Evolutionary conservation across 1,139 yeast genomes (phyloP).

Genomic region (Debaryomyces sp.): DNA sequence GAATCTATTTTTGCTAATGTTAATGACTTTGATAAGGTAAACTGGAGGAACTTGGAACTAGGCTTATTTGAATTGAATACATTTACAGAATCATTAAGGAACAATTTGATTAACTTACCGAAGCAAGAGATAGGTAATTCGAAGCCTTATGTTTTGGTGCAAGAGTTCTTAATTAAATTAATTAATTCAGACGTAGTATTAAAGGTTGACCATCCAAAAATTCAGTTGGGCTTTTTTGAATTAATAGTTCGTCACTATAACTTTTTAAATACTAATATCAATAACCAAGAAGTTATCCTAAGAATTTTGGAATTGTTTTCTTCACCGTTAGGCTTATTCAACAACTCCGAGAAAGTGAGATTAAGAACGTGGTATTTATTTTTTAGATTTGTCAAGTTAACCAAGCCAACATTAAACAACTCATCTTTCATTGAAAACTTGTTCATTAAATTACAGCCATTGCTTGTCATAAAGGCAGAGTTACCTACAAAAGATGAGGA

Average conservation of each 20-base stretch:
- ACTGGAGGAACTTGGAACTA: conserved; percentile 85
- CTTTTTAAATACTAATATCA: conserved; percentile 52
- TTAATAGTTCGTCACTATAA: conserved; percentile 77
- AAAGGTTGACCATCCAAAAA: conserved; percentile 68
- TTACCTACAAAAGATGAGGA: conserved; percentile 55
- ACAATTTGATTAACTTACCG: conserved; percentile 68
- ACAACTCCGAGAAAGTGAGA: conserved; percentile 69
- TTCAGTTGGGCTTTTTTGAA: conserved; percentile 83
- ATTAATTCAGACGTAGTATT: conserved; percentile 57
- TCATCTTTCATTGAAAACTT: conserved; percentile 37
- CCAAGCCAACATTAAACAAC: conserved; percentile 56
- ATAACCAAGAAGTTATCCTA: conserved; percentile 52
- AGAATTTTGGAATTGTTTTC: conserved; percentile 77
- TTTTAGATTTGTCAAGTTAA: conserved; percentile 76
- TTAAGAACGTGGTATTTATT: conserved; percentile 90
- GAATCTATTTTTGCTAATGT: conserved; percentile 49
- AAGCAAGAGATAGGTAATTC: conserved; percentile 63
- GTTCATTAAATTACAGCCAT: conserved; percentile 45
- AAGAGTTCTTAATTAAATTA: conserved; percentile 65
- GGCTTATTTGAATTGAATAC: conserved; percentile 82
- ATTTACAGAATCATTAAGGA: conserved; percentile 78
- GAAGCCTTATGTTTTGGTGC: conserved; percentile 61
- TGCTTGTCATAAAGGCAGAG: conserved; percentile 63
- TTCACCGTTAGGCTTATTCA: conserved; percentile 80
- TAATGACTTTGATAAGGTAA: conserved; percentile 22